Evolutionary conservation across 2,329 filamentous ascomycete species (phyloP).

Genomic region (Rhynchosporium secalis): DNA sequence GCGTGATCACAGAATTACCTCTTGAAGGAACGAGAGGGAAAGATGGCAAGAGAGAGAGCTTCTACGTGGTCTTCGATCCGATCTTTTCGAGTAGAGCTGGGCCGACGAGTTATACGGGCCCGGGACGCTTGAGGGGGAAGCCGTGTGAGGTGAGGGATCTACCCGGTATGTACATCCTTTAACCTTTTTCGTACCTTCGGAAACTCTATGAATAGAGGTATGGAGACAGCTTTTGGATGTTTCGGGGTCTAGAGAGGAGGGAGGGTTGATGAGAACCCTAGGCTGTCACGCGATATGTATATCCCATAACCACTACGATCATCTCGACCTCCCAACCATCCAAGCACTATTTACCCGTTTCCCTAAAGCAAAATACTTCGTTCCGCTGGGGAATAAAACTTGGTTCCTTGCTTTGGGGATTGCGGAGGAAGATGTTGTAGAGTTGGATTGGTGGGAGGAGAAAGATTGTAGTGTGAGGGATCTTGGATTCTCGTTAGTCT

Average conservation of each 20-base stretch:
- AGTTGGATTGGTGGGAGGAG: slow-evolving; percentile 94
- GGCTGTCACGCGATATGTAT: slow-evolving; percentile 68
- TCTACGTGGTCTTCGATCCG: slow-evolving; percentile 32
- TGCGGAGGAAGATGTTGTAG: slow-evolving; percentile 63
- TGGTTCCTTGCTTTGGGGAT: slow-evolving; percentile 76
- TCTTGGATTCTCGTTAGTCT: slow-evolving; percentile 26
- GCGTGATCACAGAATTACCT: slow-evolving; percentile 26
- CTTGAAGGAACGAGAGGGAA: slow-evolving; percentile 18
- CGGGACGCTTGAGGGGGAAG: slow-evolving; percentile 72
- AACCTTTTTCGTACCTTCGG: not conserved
- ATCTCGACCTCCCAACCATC: slow-evolving; percentile 75
- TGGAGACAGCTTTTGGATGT: too few species aligned
- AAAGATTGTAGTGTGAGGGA: slow-evolving; percentile 61
- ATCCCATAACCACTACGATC: slow-evolving; percentile 90
- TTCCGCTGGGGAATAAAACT: slow-evolving; percentile 74
- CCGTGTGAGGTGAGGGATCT: slow-evolving; percentile 77
- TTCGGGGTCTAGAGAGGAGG: too few species aligned
- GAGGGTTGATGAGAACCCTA: slow-evolving; percentile 9
- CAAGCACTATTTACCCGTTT: slow-evolving; percentile 67
- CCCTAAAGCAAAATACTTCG: slow-evolving; percentile 85
- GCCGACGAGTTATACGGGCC: slow-evolving; percentile 46
- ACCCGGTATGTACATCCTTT: slow-evolving; percentile 48
- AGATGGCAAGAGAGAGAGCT: slow-evolving; percentile 18
- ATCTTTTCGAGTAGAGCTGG: slow-evolving; percentile 31
- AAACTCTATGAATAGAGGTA: too few species aligned